These are phyloP conservation scores for Phytophthora nicotianae DNA, from an alignment of 352 stramenopile genomes.

Conservation along the genomic window DNA sequence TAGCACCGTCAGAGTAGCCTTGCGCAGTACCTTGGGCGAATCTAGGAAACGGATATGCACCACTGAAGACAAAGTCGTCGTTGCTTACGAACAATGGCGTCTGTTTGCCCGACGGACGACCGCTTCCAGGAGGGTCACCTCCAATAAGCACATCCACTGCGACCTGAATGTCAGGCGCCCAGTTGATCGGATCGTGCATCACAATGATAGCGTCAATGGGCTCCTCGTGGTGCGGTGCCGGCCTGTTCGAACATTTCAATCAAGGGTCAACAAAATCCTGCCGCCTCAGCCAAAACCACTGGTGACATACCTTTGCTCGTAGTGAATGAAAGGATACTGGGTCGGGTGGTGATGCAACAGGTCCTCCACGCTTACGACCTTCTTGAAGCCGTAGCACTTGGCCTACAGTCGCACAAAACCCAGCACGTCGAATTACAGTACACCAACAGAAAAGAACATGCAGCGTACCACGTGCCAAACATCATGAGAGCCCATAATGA, in stretches of 20 bases:
- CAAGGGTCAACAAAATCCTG: background rate
- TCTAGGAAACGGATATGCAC: conserved; percentile 78
- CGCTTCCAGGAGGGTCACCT: conserved; percentile 74
- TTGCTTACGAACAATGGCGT: conserved; percentile 87
- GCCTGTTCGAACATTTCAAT: conserved; percentile 28
- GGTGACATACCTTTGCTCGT: conserved; percentile 58
- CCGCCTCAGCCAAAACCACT: background rate
- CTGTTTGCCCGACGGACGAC: conserved; percentile 50
- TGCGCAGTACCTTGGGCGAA: conserved; percentile 72
- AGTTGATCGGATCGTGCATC: conserved; percentile 91
- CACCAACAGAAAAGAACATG: background rate
- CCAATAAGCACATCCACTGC: conserved; percentile 88
- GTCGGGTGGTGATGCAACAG: conserved; percentile 71
- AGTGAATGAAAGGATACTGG: conserved; percentile 83
- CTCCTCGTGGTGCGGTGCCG: conserved; percentile 62
- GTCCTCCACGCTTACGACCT: conserved; percentile 77
- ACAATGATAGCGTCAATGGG: conserved; percentile 88
- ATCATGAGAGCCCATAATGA: conserved; percentile 88
- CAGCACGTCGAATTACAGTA: too few relatives aligned
- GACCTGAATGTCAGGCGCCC: conserved; percentile 90
- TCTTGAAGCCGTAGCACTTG: conserved; percentile 82
- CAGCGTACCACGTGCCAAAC: conserved; percentile 74
- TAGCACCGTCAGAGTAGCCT: background rate
- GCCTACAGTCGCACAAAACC: conserved; percentile 30
- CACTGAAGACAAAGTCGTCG: conserved; percentile 89